A percentile compares a stretch with the other conserved stretches of the same genome.
Evolutionary conservation across 371 early-diverging fungal genomes (phyloP).

Genomic region (Choanephora cucurbitarum): DNA sequence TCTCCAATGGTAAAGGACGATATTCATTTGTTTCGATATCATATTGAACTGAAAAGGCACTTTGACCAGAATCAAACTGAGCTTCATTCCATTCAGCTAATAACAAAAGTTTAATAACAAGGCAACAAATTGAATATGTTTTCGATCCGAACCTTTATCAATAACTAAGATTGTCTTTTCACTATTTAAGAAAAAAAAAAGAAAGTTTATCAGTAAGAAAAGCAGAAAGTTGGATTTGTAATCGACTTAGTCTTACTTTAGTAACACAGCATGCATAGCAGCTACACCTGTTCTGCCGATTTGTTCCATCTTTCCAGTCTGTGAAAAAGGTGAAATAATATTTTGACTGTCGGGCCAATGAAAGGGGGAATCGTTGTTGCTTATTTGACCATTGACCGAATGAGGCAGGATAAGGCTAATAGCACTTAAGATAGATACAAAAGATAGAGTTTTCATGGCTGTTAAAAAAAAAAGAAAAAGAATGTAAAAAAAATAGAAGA

Average conservation of each 20-base stretch:
- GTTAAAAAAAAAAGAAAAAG: neutral
- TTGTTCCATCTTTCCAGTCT: constrained; percentile 50
- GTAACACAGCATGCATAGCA: constrained; percentile 49
- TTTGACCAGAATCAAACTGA: constrained; percentile 51
- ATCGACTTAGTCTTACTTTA: constrained; percentile 32
- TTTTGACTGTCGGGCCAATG: constrained; percentile 36
- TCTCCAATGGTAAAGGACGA: constrained; percentile 48
- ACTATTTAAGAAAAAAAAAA: constrained; percentile 14
- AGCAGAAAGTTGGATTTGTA: neutral
- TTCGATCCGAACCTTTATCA: constrained; percentile 41
- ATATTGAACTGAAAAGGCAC: constrained; percentile 58
- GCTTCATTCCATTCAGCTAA: constrained; percentile 56
- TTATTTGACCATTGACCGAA: constrained; percentile 4
- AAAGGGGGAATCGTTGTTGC: constrained; percentile 30
- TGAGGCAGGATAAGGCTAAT: neutral
- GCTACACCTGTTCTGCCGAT: constrained; percentile 50
- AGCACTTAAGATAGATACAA: constrained; percentile 23
- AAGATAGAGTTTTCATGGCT: constrained; percentile 16
- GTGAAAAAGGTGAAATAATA: constrained; percentile 38
- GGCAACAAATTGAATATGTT: neutral
- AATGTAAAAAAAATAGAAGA: constrained; percentile 6
- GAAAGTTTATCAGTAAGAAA: neutral
- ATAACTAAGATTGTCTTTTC: constrained; percentile 48
- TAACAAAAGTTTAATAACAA: neutral
- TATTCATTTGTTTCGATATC: constrained; percentile 52